phyloP scores from a whole-genome alignment of 495 filamentous ascomycete genomes.

The Bryoglossum gracile region DNA sequence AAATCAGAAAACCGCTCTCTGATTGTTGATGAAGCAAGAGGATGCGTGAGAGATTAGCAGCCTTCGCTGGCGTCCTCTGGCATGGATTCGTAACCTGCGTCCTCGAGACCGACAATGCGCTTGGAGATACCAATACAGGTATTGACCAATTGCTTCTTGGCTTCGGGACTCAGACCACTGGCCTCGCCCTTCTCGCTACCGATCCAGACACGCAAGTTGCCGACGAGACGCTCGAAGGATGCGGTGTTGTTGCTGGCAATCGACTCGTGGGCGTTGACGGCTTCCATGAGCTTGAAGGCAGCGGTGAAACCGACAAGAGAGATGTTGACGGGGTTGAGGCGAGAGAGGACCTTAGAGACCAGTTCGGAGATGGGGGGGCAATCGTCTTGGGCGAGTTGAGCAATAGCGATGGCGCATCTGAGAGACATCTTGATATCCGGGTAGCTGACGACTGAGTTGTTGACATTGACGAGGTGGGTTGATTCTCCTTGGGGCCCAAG shows the following conservation, averaged over 20 bases:
- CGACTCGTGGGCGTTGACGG: slow-evolving; percentile 47
- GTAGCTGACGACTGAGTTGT: slow-evolving; percentile 36
- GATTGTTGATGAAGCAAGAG: no score
- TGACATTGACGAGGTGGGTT: slow-evolving; percentile 15
- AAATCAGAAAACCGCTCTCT: no score
- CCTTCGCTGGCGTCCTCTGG: slow-evolving; percentile 20
- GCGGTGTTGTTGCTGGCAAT: slow-evolving; percentile 36
- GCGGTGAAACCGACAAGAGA: slow-evolving; percentile 75
- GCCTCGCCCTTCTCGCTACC: slow-evolving; percentile 36
- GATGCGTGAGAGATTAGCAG: slow-evolving; percentile 24
- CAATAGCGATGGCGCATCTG: slow-evolving; percentile 72
- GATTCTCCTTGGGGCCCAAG: slow-evolving; percentile 32
- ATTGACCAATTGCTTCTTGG: slow-evolving; percentile 42
- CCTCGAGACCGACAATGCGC: slow-evolving; percentile 45
- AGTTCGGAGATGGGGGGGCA: slow-evolving; percentile 30
- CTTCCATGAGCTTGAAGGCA: slow-evolving; percentile 62
- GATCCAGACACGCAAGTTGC: slow-evolving; percentile 47
- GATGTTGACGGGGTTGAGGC: slow-evolving; percentile 35
- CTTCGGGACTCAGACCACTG: slow-evolving; percentile 36
- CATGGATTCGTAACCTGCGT: slow-evolving; percentile 47
- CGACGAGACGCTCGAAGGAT: slow-evolving; percentile 46
- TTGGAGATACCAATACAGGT: slow-evolving; percentile 41
- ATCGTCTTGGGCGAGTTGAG: slow-evolving; percentile 49
- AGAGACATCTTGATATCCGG: slow-evolving; percentile 66
- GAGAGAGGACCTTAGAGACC: slow-evolving; percentile 39